Evolutionary conservation across 2,329 filamentous ascomycete species (phyloP), one percentile per base, ranked within the genome.

Genomic region (Diplocarpon rosae): DNA sequence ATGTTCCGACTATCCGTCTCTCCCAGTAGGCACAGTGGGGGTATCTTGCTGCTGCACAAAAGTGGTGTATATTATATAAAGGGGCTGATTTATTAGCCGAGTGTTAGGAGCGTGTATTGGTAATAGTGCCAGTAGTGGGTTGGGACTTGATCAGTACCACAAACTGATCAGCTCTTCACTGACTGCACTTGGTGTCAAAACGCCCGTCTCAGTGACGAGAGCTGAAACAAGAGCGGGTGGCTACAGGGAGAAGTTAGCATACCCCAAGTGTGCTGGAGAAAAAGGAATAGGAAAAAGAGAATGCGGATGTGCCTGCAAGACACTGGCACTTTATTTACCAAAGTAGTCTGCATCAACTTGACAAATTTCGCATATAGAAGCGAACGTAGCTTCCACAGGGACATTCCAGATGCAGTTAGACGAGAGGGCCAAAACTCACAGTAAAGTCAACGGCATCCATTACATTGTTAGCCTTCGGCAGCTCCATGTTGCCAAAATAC

Each of bases 141-240:
- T n/a, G n/a, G n/a, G n/a, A n/a, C 20, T 24, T 24, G 20, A 24
- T 45, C 33, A 45, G 32, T 45, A 45, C 43, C 43, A 45, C 31
- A 63, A 49, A 43, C 54, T 62, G 54, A 85, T 80, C 36, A 85
- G 66, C 62, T 83, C 76, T 56, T 84, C 80, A 46, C 78, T 79
- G 29, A 85, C 80, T 20, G 81, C 80, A 46, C 74, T 78, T 0
- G 83, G 80, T 35, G 81, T 75, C 52, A 85, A 72, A 39, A 85
- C 76, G 37, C 83, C 83, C 40, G 78, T 78, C 62, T 89, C 84
- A 1, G 83, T 88, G 54, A 88, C 82, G 54, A 88, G 76, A 27
- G 80, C 80, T 9, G 78, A 78, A 50, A 88, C 81, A 29, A 84
- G 63, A 38, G 78, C 71, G 2, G 81, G 81, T 6, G 82, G 80